Evolutionary conservation across 257 asterid genomes (phyloP), one percentile per base, ranked within the genome.

Genomic region (Paraleonurus japonicus): DNA sequence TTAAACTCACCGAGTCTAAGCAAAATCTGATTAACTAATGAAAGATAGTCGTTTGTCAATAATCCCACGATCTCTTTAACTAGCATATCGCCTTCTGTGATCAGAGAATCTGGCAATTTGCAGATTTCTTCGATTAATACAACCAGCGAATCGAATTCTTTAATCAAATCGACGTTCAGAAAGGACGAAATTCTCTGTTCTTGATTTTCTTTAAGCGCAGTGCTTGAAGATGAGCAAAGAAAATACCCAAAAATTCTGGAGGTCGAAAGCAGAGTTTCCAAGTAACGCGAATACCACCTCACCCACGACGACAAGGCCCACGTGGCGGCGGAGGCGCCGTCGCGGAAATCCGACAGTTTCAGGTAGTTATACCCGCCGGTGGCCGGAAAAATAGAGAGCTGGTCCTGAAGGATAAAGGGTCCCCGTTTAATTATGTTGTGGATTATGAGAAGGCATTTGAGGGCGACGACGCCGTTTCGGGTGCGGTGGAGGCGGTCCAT

Each of bases 401-500:
- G 98, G 28, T 92, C 98, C 26, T 87, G 98, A 22, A 92, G 86
- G 45, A 92, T 90, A 35, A 92, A 92, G 78, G 98, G 90, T 3
- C 98, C 98, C 3, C 91, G 90, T 17, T 84, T 80, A 61, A 92
- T 73, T 62, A 90, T 71, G 76, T 82, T 71, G 85, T 92, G 98
- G 81, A 90, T 66, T 47, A 78, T 45, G 8, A 89, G 55, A 55
- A 89, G 96, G 53, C 96, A 88, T 64, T 92, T 92, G 9, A 88
- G 82, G 41, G 98, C 90, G 2, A 92, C 98, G 3, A 71, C 78
- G 75, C 83, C 82, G 83, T 87, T 78, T 0, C 86, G 59, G 53
- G 98, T 92, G 83, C 85, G 84, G 80, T 78, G 92, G 47, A 92
- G 88, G 70, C 96, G 96, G 87, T 82, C 92, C 81, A 92, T 86